Evolutionary conservation across 2,329 filamentous ascomycete genomes (phyloP).

Genomic region (Elsinoe ampelina): DNA sequence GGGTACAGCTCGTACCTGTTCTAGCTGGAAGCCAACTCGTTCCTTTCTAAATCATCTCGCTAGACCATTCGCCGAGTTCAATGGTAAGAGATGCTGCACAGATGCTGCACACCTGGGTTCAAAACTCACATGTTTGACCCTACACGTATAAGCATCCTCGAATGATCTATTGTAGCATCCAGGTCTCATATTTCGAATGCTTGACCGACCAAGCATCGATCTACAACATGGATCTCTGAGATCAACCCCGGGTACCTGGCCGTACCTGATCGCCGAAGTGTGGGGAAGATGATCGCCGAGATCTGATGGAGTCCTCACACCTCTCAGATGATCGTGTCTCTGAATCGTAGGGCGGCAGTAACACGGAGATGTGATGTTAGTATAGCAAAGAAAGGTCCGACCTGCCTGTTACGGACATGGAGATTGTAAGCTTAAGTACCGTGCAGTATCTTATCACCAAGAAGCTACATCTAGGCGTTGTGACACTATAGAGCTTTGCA

Average conservation of each 20-base stretch:
- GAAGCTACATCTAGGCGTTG: background rate
- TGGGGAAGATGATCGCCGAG: background rate
- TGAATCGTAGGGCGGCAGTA: background rate
- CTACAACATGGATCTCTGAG: background rate
- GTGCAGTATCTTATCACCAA: background rate
- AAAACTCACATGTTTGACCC: background rate
- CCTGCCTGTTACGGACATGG: background rate
- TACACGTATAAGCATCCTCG: background rate
- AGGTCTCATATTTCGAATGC: background rate
- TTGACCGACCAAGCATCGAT: slow-evolving; percentile 2
- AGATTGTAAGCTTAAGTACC: background rate
- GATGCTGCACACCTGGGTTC: background rate
- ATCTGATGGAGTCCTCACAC: background rate
- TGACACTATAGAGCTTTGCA: background rate
- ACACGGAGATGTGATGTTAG: background rate
- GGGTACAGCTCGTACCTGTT: background rate
- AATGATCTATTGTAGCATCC: background rate
- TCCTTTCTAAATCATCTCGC: too few relatives aligned
- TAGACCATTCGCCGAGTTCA: background rate
- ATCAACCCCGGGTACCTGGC: background rate
- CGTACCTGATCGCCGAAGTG: slow-evolving; percentile 1
- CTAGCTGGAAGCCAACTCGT: background rate
- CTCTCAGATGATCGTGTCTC: background rate
- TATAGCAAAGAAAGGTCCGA: background rate
- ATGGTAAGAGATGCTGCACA: background rate